Conservation (phyloP, 768 basidiomycete genomes). For the Strobilomyces confusus region DNA sequence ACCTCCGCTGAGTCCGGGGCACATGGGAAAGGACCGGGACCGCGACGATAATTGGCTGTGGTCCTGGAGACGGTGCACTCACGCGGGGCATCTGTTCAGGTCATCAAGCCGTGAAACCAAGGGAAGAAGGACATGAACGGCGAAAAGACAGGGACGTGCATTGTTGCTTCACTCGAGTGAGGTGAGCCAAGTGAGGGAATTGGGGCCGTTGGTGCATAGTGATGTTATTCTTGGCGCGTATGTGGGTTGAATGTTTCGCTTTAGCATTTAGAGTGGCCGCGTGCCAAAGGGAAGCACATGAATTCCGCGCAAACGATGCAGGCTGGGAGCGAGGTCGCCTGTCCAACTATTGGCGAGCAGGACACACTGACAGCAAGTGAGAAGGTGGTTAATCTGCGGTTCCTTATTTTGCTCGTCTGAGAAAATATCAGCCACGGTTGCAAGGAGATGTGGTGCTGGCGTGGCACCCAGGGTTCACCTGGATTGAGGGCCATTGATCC, state of each 20-base stretch:
- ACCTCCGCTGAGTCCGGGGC: neutral
- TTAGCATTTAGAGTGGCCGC: slow-evolving; percentile 11
- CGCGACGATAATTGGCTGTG: neutral
- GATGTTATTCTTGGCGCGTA: neutral
- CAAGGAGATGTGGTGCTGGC: neutral
- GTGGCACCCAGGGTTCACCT: neutral
- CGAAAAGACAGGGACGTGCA: neutral
- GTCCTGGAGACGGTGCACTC: slow-evolving; percentile 2
- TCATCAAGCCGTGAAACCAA: neutral
- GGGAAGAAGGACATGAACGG: neutral
- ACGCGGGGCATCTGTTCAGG: neutral
- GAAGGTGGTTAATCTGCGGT: neutral
- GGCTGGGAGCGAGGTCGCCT: slow-evolving; percentile 2
- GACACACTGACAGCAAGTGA: neutral
- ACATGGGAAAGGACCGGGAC: neutral
- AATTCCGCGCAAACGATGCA: neutral
- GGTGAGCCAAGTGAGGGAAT: slow-evolving; percentile 3
- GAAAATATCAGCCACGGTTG: neutral
- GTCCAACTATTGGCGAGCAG: neutral
- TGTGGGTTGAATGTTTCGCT: neutral
- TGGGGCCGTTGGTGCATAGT: neutral
- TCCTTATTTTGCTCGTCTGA: neutral
- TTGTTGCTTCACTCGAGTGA: neutral
- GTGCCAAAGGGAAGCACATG: slow-evolving; percentile 8
- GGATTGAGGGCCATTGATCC: neutral